A percentile compares a stretch with the other conserved stretches of the same genome.
Evolutionary conservation across 1,139 yeast genomes (phyloP).

Genomic region (Lodderomyces orthopsilosis): DNA sequence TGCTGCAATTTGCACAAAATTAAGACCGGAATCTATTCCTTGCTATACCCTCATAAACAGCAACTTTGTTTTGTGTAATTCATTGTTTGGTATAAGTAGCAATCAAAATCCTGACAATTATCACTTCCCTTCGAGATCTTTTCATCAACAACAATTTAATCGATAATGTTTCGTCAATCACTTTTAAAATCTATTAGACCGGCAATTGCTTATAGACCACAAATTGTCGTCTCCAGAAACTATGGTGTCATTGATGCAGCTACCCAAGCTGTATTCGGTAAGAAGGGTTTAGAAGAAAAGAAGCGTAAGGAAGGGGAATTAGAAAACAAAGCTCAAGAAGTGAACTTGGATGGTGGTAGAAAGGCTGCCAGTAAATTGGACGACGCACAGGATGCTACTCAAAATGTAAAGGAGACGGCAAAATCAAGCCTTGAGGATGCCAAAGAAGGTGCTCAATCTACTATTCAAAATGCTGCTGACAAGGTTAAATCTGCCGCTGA

Average conservation of each 20-base stretch:
- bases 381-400: slow-evolving; percentile 9
- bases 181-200: slow-evolving; percentile 5
- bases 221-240: slow-evolving; percentile 6
- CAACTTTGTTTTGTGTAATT: background rate
- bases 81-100: background rate
- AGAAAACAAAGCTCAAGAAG: slow-evolving; percentile 7
- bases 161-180: slow-evolving; percentile 7
- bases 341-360: slow-evolving; percentile 9
- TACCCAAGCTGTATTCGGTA: slow-evolving; percentile 10
- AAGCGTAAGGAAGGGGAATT: slow-evolving; percentile 7
- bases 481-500: slow-evolving; percentile 14
- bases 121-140: background rate
- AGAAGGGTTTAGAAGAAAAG: slow-evolving; percentile 10
- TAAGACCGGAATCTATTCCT: background rate
- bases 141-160: background rate
- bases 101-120: background rate
- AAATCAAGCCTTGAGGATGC: slow-evolving; percentile 15
- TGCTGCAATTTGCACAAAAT: too few relatives aligned
- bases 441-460: slow-evolving; percentile 20
- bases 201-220: slow-evolving; percentile 2
- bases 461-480: slow-evolving; percentile 23
- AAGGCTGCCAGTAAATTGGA: slow-evolving; percentile 8
- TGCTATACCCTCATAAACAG: background rate
- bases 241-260: slow-evolving; percentile 9
- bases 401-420: background rate